Evolutionary conservation across 1,139 yeast genomes (phyloP).

Genomic region (Sugiyamaella sp.): DNA sequence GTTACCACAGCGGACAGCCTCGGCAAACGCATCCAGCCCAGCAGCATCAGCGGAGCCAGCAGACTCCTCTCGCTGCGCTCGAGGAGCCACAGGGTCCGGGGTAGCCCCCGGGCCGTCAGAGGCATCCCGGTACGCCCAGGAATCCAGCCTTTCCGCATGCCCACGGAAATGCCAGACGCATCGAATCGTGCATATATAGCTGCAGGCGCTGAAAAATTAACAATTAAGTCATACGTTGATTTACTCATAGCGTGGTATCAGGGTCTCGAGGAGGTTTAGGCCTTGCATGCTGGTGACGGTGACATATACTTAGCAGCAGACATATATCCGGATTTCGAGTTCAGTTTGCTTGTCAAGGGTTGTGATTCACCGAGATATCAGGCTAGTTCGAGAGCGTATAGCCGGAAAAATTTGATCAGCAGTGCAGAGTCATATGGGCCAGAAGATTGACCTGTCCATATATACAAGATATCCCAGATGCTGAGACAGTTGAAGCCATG

Average conservation of each 20-base stretch:
- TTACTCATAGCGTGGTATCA: conserved; percentile 3
- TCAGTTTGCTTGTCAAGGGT: not conserved
- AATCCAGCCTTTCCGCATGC: too few relatives aligned
- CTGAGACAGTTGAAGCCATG: conserved; percentile 12
- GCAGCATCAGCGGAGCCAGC: too few relatives aligned
- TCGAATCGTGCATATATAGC: conserved; percentile 6
- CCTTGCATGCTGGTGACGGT: not conserved
- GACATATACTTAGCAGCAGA: not conserved
- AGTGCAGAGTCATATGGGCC: conserved; percentile 6
- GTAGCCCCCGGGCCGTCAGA: not conserved
- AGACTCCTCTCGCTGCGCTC: too few relatives aligned
- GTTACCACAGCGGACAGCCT: too few relatives aligned
- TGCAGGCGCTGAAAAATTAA: conserved; percentile 14
- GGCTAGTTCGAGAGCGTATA: too few relatives aligned
- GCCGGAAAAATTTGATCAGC: conserved; percentile 1
- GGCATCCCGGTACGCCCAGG: not conserved
- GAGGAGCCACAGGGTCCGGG: not conserved
- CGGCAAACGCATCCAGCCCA: too few relatives aligned
- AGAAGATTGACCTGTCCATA: too few relatives aligned
- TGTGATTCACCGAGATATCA: not conserved
- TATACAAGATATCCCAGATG: conserved; percentile 9
- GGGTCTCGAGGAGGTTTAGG: not conserved
- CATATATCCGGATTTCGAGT: not conserved
- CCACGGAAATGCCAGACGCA: conserved; percentile 3
- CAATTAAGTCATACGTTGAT: conserved; percentile 14